Base-by-base conservation (phyloP, 495 filamentous ascomycete genomes). In the Zalerion maritima region DNA sequence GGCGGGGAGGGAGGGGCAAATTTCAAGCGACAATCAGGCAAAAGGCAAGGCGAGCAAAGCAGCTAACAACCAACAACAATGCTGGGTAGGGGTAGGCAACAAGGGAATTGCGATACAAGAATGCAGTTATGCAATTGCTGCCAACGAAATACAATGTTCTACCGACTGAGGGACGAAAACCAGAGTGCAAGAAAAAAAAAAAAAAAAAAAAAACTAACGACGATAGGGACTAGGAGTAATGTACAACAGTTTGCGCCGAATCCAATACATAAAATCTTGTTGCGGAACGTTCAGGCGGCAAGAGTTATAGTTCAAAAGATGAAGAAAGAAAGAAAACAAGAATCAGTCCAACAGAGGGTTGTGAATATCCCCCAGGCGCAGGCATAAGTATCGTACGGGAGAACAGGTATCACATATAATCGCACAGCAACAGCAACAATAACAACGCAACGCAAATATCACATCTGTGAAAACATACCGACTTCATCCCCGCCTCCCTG, bases 401-500 rank as follows among this genome's bases (percentile, higher is more conserved):
- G 50, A 54, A 55, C 48, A 55, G 58, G 56, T 62, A 62, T 61
- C 55, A 55, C 51, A 53, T 34, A 15, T 42, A 42, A 47, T 46
- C 43, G 43, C 39, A 38, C 46, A 51, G 39, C 33, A 54, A 43
- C 45, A 36, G 39, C 23, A 18, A 29, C 23, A 40, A 37, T 41
- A 27, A 36, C 38, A 38, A 26, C 39, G 14, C 9, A 14, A 28
- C 45, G 52, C 49, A 42, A 47, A 41, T 44, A 62, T 67, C 60
- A 80, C 66, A 78, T 71, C 54, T 80, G 75, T 65, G 81, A 69
- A 63, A 81, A 87, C 85, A 93, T 93, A 82, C 86, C 81, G 64
- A 89, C 82, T 67, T 91, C 84, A 42, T 89, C 84, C 49, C 71
- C 67, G 43, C 71, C 71, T 46, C 73, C 71, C 47, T 69, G 67